Conservation (phyloP, 129 eudicot genomes). For the Deinandra increscens region DNA sequence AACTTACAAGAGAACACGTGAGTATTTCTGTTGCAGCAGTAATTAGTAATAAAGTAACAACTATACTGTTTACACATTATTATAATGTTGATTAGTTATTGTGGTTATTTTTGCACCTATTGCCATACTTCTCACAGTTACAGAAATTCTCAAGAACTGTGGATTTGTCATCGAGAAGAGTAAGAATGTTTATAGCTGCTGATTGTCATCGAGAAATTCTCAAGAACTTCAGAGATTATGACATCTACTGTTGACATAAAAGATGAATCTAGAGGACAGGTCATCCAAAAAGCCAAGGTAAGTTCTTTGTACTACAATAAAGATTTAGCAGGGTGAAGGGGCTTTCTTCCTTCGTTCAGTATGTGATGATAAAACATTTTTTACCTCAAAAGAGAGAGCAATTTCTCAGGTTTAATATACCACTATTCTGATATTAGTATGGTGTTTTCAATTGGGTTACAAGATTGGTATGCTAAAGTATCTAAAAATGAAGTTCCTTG, state of each 20-base stretch:
- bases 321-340: neutral
- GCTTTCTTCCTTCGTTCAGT: neutral
- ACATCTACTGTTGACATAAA: slow-evolving; percentile 81
- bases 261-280: slow-evolving; percentile 76
- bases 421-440: too few relatives aligned
- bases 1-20: neutral
- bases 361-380: neutral
- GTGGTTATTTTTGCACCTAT: slow-evolving; percentile 57
- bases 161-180: slow-evolving; percentile 87
- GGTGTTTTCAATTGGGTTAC: too few relatives aligned
- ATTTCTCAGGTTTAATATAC: too few relatives aligned
- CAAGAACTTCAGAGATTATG: slow-evolving; percentile 62
- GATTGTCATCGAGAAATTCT: neutral
- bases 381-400: too few relatives aligned
- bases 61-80: neutral
- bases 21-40: neutral
- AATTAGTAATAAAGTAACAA: neutral
- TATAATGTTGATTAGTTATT: slow-evolving; percentile 12
- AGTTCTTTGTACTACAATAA: neutral
- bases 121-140: slow-evolving; percentile 74
- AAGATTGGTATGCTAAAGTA: too few relatives aligned
- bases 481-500: too few relatives aligned
- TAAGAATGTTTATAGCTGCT: slow-evolving; percentile 31
- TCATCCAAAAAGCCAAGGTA: slow-evolving; percentile 80
- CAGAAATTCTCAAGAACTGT: slow-evolving; percentile 81